Evolutionary conservation across 2,329 filamentous ascomycete species (phyloP).

Genomic region (Xylariaceae sp.): DNA sequence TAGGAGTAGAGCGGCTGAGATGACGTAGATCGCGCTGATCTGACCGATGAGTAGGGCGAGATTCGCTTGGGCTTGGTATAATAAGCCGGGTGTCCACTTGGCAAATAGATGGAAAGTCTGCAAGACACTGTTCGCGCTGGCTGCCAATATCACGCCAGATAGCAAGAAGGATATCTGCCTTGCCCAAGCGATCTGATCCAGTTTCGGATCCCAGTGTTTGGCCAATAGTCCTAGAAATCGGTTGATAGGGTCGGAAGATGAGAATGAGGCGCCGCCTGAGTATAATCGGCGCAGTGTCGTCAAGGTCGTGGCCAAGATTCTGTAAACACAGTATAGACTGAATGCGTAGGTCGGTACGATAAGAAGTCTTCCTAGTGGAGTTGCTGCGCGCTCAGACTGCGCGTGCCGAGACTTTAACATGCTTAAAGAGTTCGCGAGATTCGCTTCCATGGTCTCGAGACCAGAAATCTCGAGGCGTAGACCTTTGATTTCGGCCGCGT

Average conservation of each 20-base stretch:
- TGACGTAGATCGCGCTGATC: conserved; percentile 81
- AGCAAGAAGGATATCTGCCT: conserved; percentile 82
- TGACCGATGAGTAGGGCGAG: conserved; percentile 77
- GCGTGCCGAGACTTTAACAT: conserved; percentile 62
- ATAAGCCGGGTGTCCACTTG: conserved; percentile 68
- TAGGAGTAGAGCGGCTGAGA: conserved; percentile 73
- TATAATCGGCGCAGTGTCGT: conserved; percentile 63
- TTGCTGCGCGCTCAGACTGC: conserved; percentile 65
- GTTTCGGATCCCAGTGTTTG: conserved; percentile 77
- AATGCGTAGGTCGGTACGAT: conserved; percentile 65
- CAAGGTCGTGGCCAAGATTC: conserved; percentile 69
- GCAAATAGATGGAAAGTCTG: conserved; percentile 82
- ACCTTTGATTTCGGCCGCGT: conserved; percentile 56
- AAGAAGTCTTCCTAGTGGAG: conserved; percentile 62
- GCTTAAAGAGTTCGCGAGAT: conserved; percentile 63
- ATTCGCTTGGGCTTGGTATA: conserved; percentile 73
- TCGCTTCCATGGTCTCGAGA: conserved; percentile 75
- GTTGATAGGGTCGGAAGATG: conserved; percentile 78
- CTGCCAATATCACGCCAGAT: conserved; percentile 77
- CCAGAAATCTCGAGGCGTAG: conserved; percentile 76
- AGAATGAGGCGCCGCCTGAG: conserved; percentile 51
- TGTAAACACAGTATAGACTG: conserved; percentile 80
- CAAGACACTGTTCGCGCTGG: conserved; percentile 78
- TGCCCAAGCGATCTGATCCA: conserved; percentile 81
- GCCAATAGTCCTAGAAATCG: conserved; percentile 77